Base-by-base conservation (phyloP, 768 basidiomycete genomes). In the Lyophyllum shimeji region DNA sequence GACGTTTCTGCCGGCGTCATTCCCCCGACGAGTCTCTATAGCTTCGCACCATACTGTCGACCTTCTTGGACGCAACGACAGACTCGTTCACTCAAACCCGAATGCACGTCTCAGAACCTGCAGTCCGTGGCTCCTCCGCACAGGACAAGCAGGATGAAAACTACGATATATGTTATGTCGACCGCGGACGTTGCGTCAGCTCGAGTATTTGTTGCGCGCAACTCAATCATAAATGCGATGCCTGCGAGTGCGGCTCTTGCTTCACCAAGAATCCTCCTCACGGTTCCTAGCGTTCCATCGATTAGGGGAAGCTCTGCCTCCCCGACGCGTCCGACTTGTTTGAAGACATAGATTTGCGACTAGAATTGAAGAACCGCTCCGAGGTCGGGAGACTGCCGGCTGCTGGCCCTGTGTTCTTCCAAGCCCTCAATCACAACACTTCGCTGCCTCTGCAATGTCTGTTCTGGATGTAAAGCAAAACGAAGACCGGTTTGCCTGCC, bases 141-240 rank as follows among this genome's bases (percentile, higher is more conserved):
- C 42, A 57, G 46, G 23, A 57, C 46, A 52, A 21, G 33, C 1
- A 23, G 31, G 4, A 59, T 55, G 53, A 53, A 57, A 42, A 61
- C 61, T n/a, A 62, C 59, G 21, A 61, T 64, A 0, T 64, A 66
- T 31, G 60, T 61, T 52, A 18, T 57, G 57, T 59, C 56, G 44
- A 56, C 60, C 9, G 47, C 49, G 5, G 57, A 62, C 33, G 45
- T 60, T 11, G 50, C 23, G 17, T 53, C 50, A 18, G 47, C 33
- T 18, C 50, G 50, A 27, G 46, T 20, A 27, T 34, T 52, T 34
- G 37, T 27, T 3, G n/a, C n/a, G 21, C 52, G 45, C 13, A 58
- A n/a, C 31, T 17, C 21, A 24, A 43, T 23, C 24, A 42, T 29
- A 25, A 39, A 24, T 1, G 39, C n/a, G 39, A n/a, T 13, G 21